Conservation (phyloP, 2,329 filamentous ascomycete genomes). For the Aspergillus calidoustus region DNA sequence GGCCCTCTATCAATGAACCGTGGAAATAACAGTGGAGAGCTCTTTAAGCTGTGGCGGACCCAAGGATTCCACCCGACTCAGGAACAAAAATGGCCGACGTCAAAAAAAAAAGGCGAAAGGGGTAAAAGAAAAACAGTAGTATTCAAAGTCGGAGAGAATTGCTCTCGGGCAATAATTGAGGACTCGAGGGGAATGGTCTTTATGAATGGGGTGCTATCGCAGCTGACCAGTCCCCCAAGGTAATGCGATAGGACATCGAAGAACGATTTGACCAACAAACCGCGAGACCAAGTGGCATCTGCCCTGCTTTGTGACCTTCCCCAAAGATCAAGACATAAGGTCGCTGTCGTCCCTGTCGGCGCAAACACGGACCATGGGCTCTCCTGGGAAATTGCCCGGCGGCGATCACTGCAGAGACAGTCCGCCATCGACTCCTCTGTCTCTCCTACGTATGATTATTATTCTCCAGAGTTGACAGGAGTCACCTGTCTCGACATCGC, state of each 20-base stretch:
- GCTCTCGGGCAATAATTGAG: background rate
- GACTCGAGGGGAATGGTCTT: background rate
- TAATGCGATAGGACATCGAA: background rate
- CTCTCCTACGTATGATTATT: slow-evolving; percentile 18
- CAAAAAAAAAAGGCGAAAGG: background rate
- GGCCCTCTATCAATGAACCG: slow-evolving; percentile 13
- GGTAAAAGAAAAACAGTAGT: slow-evolving; percentile 12
- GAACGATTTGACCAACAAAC: background rate
- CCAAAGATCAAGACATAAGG: background rate
- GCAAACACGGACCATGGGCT: slow-evolving; percentile 29
- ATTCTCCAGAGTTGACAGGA: background rate
- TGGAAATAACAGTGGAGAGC: slow-evolving; percentile 25
- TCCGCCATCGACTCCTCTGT: background rate
- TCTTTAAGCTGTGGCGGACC: slow-evolving; percentile 18
- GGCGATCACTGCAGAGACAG: slow-evolving; percentile 16
- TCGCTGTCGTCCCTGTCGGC: slow-evolving; percentile 1
- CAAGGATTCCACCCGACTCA: slow-evolving; percentile 17
- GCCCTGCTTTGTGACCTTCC: background rate
- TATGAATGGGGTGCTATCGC: background rate
- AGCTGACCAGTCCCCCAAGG: background rate
- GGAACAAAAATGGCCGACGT: slow-evolving; percentile 2
- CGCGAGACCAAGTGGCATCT: background rate
- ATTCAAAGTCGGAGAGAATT: background rate
- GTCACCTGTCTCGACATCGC: background rate
- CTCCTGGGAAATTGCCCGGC: slow-evolving; percentile 19